phyloP scores from a whole-genome alignment of 331 rosid species.

The Malus hybrid region DNA sequence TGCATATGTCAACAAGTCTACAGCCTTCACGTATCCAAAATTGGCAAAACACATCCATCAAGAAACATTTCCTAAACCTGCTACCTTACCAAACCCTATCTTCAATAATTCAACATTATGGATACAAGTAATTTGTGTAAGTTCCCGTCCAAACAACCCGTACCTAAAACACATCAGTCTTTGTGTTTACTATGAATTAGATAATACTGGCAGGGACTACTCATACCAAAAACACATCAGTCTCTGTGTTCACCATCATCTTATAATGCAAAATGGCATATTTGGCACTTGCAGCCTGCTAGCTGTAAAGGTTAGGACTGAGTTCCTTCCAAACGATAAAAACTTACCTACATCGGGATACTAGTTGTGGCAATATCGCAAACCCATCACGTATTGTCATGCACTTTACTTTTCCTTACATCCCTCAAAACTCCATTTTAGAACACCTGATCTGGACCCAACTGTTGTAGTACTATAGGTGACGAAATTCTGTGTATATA shows the following conservation, averaged over 20 bases:
- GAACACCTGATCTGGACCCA: too few relatives aligned
- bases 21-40: background rate
- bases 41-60: background rate
- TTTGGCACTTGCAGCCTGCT: background rate
- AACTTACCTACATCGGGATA: too few relatives aligned
- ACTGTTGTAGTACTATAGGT: too few relatives aligned
- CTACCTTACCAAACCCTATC: background rate
- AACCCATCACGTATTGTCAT: too few relatives aligned
- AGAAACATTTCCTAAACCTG: background rate
- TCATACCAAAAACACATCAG: background rate
- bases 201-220: background rate
- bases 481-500: too few relatives aligned
- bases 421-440: too few relatives aligned
- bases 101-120: background rate
- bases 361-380: too few relatives aligned
- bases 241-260: background rate
- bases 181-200: background rate
- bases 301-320: background rate
- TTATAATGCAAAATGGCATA: background rate
- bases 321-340: too few relatives aligned
- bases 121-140: background rate
- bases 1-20: background rate
- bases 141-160: background rate
- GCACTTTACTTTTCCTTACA: too few relatives aligned
- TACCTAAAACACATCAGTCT: background rate